Percentiles rank a stretch among this genome's conserved stretches.
phyloP scores from a whole-genome alignment of 2,329 filamentous ascomycete species.

The Didymella keratinophila region DNA sequence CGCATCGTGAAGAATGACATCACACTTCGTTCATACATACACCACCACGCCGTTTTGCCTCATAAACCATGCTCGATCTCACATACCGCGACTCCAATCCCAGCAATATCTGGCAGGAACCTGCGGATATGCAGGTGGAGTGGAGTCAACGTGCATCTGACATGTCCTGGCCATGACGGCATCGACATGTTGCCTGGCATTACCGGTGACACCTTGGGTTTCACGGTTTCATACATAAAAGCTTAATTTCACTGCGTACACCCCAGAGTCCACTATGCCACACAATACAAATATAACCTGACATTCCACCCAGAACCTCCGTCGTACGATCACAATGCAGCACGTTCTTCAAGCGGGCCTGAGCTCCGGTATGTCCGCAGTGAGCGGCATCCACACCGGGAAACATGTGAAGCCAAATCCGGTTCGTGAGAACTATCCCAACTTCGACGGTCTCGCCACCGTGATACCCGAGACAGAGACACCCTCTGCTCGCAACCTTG shows the following conservation, averaged over 20 bases:
- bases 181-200: slow-evolving; percentile 3
- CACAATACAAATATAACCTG: background rate
- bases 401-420: slow-evolving; percentile 28
- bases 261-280: too few relatives aligned
- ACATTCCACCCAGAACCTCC: too few relatives aligned
- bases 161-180: slow-evolving; percentile 2
- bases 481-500: slow-evolving; percentile 11
- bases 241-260: background rate
- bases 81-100: background rate
- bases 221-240: background rate
- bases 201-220: too few relatives aligned
- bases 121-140: background rate
- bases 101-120: background rate
- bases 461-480: slow-evolving; percentile 23
- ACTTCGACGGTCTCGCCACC: slow-evolving; percentile 23
- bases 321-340: slow-evolving; percentile 25
- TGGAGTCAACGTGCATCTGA: background rate
- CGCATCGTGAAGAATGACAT: background rate
- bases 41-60: background rate
- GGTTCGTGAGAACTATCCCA: slow-evolving; percentile 14
- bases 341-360: slow-evolving; percentile 36
- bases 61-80: background rate
- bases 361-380: slow-evolving; percentile 30
- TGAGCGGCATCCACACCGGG: slow-evolving; percentile 29
- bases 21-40: slow-evolving; percentile 1